Conservation (phyloP, 2,329 filamentous ascomycete species). For the Elsinoe batatas region DNA sequence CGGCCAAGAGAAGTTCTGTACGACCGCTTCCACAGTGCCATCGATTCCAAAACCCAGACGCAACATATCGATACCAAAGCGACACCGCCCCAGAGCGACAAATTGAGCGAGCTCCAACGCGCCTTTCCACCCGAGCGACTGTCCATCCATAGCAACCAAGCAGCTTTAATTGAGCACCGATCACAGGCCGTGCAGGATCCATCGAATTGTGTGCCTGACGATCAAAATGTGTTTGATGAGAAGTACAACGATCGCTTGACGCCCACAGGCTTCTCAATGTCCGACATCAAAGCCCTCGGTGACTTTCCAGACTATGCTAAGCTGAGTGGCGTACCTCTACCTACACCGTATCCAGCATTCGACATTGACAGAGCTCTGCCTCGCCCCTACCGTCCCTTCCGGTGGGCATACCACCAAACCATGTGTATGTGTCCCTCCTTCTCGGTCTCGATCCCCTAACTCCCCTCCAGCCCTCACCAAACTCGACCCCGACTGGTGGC, state of each 20-base stretch:
- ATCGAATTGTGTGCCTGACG: constrained; percentile 19
- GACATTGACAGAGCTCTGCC: constrained; percentile 58
- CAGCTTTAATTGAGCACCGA: constrained; percentile 8
- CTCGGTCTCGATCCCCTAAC: neutral
- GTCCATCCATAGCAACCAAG: constrained; percentile 33
- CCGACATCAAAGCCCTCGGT: constrained; percentile 60
- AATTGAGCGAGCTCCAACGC: constrained; percentile 25
- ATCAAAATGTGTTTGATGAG: constrained; percentile 18
- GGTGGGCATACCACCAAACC: constrained; percentile 81
- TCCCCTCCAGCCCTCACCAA: constrained; percentile 56
- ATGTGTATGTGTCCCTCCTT: constrained; percentile 57
- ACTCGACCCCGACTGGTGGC: constrained; percentile 74
- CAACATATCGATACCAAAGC: constrained; percentile 3
- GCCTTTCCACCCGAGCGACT: constrained; percentile 46
- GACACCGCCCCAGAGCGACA: constrained; percentile 20
- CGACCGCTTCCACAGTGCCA: constrained; percentile 24
- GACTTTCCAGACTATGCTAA: constrained; percentile 70
- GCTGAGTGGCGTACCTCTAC: constrained; percentile 64
- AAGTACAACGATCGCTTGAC: constrained; percentile 29
- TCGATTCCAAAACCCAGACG: neutral
- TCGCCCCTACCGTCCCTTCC: constrained; percentile 68
- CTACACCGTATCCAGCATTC: constrained; percentile 54
- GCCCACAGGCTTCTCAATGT: constrained; percentile 59
- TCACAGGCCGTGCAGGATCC: constrained; percentile 10
- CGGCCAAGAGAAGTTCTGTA: constrained; percentile 33